Evolutionary conservation across 2,329 filamentous ascomycete genomes (phyloP).

Genomic region (Trichoderma semiorbis): DNA sequence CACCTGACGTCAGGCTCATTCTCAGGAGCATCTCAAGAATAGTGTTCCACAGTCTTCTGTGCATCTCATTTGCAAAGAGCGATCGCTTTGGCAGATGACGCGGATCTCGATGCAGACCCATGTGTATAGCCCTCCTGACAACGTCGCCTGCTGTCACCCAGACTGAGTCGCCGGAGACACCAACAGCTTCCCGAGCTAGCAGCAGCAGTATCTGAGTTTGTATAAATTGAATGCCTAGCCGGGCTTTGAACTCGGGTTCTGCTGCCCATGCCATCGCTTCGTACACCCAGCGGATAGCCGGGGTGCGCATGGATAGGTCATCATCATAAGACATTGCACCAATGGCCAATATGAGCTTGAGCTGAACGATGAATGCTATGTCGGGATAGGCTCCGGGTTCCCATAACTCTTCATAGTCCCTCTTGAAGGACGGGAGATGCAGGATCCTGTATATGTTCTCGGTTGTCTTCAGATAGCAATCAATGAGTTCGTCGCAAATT

Average conservation of each 20-base stretch:
- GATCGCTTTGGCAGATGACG: conserved; percentile 35
- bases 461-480: conserved; percentile 46
- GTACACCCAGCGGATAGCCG: conserved; percentile 54
- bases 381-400: conserved; percentile 28
- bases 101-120: conserved; percentile 52
- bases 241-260: conserved; percentile 50
- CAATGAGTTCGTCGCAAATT: conserved; percentile 45
- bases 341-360: conserved; percentile 58
- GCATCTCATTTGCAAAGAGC: conserved; percentile 43
- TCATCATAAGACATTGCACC: conserved; percentile 51
- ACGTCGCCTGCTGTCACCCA: conserved; percentile 47
- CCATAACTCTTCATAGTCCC: conserved; percentile 52
- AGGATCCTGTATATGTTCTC: conserved; percentile 49
- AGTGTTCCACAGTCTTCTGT: conserved; percentile 51
- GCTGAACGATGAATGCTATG: conserved; percentile 49
- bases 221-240: conserved; percentile 47
- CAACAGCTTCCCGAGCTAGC: conserved; percentile 38
- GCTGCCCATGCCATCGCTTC: conserved; percentile 55
- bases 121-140: conserved; percentile 44
- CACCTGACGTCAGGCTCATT: conserved; percentile 44
- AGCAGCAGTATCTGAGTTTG: conserved; percentile 46
- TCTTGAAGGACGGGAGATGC: conserved; percentile 48
- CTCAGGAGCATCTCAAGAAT: conserved; percentile 47
- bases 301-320: conserved; percentile 45
- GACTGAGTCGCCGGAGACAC: conserved; percentile 42